phyloP scores from a whole-genome alignment of 2,329 filamentous ascomycete genomes.

The Epicoccum nigrum region DNA sequence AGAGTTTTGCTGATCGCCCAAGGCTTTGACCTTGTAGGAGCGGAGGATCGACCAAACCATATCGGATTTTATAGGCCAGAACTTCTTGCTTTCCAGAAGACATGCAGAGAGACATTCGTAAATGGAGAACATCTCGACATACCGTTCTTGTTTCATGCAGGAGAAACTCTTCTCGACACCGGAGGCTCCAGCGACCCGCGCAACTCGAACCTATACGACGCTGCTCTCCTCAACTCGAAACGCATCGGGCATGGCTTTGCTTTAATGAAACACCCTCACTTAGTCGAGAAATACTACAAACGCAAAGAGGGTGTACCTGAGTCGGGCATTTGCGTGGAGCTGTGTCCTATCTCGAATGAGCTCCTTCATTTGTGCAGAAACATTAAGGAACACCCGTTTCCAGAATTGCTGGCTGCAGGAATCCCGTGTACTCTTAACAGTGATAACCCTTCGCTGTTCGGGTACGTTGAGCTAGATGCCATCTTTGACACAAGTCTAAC shows the following conservation, averaged over 20 bases:
- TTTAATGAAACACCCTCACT: constrained; percentile 64
- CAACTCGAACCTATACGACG: constrained; percentile 70
- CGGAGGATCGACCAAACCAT: constrained; percentile 66
- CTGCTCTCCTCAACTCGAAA: constrained; percentile 68
- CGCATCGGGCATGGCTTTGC: constrained; percentile 78
- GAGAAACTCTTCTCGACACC: constrained; percentile 70
- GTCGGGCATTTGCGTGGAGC: constrained; percentile 69
- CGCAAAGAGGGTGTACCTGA: constrained; percentile 4
- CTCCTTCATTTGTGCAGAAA: constrained; percentile 71
- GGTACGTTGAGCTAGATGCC: constrained; percentile 49
- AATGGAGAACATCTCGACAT: constrained; percentile 59
- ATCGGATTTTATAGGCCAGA: constrained; percentile 65
- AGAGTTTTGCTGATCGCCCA: constrained; percentile 13
- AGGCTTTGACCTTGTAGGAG: constrained; percentile 74
- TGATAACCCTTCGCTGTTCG: constrained; percentile 76
- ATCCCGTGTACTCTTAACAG: constrained; percentile 76
- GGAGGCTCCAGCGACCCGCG: constrained; percentile 64
- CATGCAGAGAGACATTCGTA: constrained; percentile 51
- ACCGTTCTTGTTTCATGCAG: constrained; percentile 78
- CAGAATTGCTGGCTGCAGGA: constrained; percentile 71
- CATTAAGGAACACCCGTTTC: constrained; percentile 70
- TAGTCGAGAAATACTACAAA: constrained; percentile 74
- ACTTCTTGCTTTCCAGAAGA: constrained; percentile 62
- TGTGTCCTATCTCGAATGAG: constrained; percentile 80
- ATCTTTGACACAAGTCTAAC: neutral